phyloP scores from a whole-genome alignment of 2,329 filamentous ascomycete genomes.

The Chalaropsis ovoidea region DNA sequence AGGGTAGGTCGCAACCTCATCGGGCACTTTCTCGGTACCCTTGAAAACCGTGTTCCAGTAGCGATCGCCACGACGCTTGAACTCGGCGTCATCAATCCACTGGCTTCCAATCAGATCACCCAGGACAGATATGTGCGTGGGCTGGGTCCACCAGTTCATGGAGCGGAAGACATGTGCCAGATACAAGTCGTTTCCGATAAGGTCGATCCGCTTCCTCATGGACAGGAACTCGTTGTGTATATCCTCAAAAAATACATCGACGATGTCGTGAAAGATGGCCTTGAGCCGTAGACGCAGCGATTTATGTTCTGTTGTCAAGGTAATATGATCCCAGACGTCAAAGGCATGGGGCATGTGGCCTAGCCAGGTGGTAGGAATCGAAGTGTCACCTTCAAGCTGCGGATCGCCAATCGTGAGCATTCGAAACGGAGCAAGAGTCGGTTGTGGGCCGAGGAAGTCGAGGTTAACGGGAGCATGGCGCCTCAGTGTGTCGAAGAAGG shows the following conservation, averaged over 20 bases:
- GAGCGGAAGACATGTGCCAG: constrained; percentile 84
- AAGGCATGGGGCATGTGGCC: constrained; percentile 46
- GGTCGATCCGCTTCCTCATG: constrained; percentile 69
- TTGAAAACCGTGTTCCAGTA: constrained; percentile 75
- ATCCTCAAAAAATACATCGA: constrained; percentile 57
- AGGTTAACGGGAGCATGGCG: constrained; percentile 23
- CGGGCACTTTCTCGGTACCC: constrained; percentile 53
- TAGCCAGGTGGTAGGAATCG: constrained; percentile 53
- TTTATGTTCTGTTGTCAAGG: constrained; percentile 38
- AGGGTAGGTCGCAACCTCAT: constrained; percentile 44
- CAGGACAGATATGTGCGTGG: constrained; percentile 79
- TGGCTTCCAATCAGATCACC: constrained; percentile 90
- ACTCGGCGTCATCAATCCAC: constrained; percentile 84
- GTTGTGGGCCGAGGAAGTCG: constrained; percentile 14
- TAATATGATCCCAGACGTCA: constrained; percentile 39
- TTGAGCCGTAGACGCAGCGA: constrained; percentile 45
- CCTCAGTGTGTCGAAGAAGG: constrained; percentile 23
- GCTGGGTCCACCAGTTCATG: constrained; percentile 70
- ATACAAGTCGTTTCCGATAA: constrained; percentile 90
- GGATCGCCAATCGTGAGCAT: constrained; percentile 84
- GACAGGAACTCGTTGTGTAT: constrained; percentile 56
- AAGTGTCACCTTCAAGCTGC: constrained; percentile 85
- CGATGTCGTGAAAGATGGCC: constrained; percentile 46
- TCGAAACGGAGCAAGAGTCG: constrained; percentile 59
- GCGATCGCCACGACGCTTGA: constrained; percentile 57